These are phyloP conservation scores for Mycena albidolilacea DNA, from an alignment of 768 basidiomycete genomes.

Conservation along the genomic window DNA sequence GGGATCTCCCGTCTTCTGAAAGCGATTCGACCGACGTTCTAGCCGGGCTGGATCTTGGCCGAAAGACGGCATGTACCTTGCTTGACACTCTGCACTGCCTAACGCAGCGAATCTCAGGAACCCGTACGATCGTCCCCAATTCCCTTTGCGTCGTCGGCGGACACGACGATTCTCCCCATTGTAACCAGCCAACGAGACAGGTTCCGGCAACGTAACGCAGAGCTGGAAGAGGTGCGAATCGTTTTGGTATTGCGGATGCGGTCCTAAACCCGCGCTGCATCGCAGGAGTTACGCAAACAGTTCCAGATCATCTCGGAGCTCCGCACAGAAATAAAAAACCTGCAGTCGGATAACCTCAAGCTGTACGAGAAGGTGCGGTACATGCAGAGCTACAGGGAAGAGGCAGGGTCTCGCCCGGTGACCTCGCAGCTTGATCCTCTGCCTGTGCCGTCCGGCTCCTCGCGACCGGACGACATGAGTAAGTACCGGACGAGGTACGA, in stretches of 20 bases:
- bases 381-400: slow-evolving; percentile 96
- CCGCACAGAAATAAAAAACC: slow-evolving; percentile 90
- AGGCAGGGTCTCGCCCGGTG: slow-evolving; percentile 67
- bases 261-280: neutral
- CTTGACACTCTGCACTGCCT: slow-evolving; percentile 12
- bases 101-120: slow-evolving; percentile 42
- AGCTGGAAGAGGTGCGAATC: slow-evolving; percentile 89
- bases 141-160: slow-evolving; percentile 81
- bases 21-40: slow-evolving; percentile 68
- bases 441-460: slow-evolving; percentile 58
- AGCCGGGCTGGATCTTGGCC: slow-evolving; percentile 81
- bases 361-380: slow-evolving; percentile 99
- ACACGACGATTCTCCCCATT: slow-evolving; percentile 97
- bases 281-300: slow-evolving; percentile 93
- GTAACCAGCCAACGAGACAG: slow-evolving; percentile 97
- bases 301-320: slow-evolving; percentile 95
- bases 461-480: slow-evolving; percentile 78
- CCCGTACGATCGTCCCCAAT: slow-evolving; percentile 73
- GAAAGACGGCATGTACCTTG: slow-evolving; percentile 59
- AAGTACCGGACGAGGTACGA: slow-evolving; percentile 95
- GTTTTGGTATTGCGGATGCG: neutral
- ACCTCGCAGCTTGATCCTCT: slow-evolving; percentile 79
- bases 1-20: slow-evolving; percentile 50
- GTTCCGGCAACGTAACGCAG: slow-evolving; percentile 97
- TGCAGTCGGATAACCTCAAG: slow-evolving; percentile 97